Conservation (phyloP, 495 filamentous ascomycete genomes). For the Xylaria nigripes region DNA sequence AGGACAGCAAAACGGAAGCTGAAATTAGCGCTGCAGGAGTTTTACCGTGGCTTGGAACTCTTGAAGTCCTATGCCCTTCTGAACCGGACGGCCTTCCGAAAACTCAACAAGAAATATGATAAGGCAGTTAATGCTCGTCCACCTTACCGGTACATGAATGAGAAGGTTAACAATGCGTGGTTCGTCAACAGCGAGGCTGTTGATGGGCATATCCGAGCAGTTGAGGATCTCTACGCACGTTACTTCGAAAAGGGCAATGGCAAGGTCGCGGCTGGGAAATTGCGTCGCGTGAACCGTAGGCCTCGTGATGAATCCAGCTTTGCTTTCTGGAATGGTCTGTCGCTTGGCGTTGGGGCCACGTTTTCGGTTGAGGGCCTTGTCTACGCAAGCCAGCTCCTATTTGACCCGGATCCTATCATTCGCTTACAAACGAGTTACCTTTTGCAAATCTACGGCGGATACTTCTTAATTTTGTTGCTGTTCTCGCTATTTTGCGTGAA, state of each 20-base stretch:
- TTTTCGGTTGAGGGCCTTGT: constrained; percentile 70
- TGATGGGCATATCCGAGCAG: constrained; percentile 64
- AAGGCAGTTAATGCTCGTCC: constrained; percentile 74
- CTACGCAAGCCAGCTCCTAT: constrained; percentile 49
- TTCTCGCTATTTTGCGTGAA: constrained; percentile 69
- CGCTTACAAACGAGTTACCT: constrained; percentile 60
- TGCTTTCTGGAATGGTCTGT: constrained; percentile 72
- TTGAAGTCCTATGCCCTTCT: constrained; percentile 82
- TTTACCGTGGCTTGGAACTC: constrained; percentile 83
- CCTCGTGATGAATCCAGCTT: constrained; percentile 61
- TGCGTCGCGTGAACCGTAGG: constrained; percentile 58
- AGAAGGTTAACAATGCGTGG: constrained; percentile 82
- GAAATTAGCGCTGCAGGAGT: constrained; percentile 83
- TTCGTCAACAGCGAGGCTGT: constrained; percentile 80
- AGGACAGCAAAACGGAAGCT: constrained; percentile 81
- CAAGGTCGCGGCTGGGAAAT: constrained; percentile 80
- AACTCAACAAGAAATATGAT: constrained; percentile 98
- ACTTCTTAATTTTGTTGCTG: constrained; percentile 67
- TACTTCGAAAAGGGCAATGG: constrained; percentile 88
- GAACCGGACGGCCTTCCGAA: constrained; percentile 88
- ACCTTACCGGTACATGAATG: constrained; percentile 75
- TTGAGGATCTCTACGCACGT: constrained; percentile 85
- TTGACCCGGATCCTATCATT: constrained; percentile 40
- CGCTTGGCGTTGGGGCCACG: constrained; percentile 63
- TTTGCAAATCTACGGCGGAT: constrained; percentile 78